Evolutionary conservation across 495 filamentous ascomycete species (phyloP).

Genomic region (Penicillium atrosanguineum): DNA sequence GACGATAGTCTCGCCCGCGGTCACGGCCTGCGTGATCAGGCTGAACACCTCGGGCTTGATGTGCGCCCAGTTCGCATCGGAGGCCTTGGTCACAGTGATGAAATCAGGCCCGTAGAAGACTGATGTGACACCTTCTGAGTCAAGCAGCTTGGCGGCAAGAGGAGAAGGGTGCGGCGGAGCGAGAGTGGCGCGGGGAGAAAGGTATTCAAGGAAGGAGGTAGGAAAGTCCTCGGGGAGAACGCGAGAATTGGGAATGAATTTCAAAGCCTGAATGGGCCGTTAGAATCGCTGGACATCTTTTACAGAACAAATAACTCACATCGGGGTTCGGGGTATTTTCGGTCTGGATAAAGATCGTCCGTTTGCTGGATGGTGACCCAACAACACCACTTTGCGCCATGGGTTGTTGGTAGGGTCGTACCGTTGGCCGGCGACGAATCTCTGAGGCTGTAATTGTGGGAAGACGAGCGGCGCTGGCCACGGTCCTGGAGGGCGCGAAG

Average conservation of each 20-base stretch:
- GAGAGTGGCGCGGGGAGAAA: conserved; percentile 82
- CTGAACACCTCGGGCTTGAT: conserved; percentile 94
- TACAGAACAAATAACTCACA: conserved; percentile 42
- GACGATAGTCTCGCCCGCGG: conserved; percentile 77
- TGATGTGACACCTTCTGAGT: conserved; percentile 84
- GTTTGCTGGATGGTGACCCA: conserved; percentile 45
- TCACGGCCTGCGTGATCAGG: conserved; percentile 87
- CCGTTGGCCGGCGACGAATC: conserved; percentile 42
- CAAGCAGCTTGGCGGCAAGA: conserved; percentile 82
- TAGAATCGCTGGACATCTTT: not conserved
- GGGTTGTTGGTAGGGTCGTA: conserved; percentile 48
- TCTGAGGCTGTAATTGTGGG: conserved; percentile 52
- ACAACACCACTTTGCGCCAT: conserved; percentile 28
- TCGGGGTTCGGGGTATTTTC: conserved; percentile 89
- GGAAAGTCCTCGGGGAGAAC: conserved; percentile 71
- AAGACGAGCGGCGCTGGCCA: conserved; percentile 40
- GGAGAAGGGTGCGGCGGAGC: conserved; percentile 90
- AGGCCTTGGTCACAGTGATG: conserved; percentile 91
- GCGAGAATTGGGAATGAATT: conserved; percentile 86
- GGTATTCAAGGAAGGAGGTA: conserved; percentile 84
- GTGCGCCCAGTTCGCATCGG: conserved; percentile 87
- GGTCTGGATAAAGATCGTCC: conserved; percentile 96
- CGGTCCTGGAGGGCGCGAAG: conserved; percentile 32
- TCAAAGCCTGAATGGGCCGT: conserved; percentile 57
- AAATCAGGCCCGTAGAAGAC: conserved; percentile 97